Conservation (phyloP, 2,329 filamentous ascomycete species). For the Neonectria ditissima region DNA sequence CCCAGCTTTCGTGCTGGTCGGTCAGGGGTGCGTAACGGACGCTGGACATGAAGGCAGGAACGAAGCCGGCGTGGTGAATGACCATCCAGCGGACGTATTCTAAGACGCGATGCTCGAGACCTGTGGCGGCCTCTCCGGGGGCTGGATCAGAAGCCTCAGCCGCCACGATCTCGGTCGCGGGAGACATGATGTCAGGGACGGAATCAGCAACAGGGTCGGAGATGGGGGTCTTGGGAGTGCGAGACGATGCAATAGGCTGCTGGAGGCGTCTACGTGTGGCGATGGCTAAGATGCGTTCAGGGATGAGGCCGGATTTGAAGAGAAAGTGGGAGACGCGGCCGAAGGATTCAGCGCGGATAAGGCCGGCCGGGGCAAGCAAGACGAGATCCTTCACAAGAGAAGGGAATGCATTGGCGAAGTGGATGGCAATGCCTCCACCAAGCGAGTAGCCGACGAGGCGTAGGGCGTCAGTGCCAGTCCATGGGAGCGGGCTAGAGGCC, state of each 20-base stretch:
- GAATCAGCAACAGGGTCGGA: conserved; percentile 26
- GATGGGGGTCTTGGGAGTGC: conserved; percentile 44
- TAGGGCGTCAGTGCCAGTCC: conserved; percentile 71
- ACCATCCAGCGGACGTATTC: conserved; percentile 70
- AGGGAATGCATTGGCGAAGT: conserved; percentile 80
- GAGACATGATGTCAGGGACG: conserved; percentile 33
- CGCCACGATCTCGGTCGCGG: conserved; percentile 52
- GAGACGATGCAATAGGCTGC: conserved; percentile 59
- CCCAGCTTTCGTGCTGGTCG: conserved; percentile 64
- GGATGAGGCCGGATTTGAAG: conserved; percentile 67
- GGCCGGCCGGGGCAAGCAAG: conserved; percentile 82
- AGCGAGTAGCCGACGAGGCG: conserved; percentile 83
- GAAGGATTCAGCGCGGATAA: conserved; percentile 71
- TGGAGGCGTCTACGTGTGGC: conserved; percentile 63
- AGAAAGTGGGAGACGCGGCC: conserved; percentile 61
- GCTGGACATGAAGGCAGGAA: conserved; percentile 70
- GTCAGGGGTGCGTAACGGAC: conserved; percentile 66
- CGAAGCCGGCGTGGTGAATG: conserved; percentile 66
- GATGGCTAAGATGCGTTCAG: conserved; percentile 62
- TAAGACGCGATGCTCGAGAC: conserved; percentile 61
- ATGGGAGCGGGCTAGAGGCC: conserved; percentile 75
- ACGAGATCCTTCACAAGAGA: conserved; percentile 76
- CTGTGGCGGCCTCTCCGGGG: conserved; percentile 44
- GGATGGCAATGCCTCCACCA: conserved; percentile 81
- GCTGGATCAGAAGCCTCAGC: conserved; percentile 55